Evolutionary conservation across 805 yeast species (phyloP).

Genomic region (Komagataella ulmi): DNA sequence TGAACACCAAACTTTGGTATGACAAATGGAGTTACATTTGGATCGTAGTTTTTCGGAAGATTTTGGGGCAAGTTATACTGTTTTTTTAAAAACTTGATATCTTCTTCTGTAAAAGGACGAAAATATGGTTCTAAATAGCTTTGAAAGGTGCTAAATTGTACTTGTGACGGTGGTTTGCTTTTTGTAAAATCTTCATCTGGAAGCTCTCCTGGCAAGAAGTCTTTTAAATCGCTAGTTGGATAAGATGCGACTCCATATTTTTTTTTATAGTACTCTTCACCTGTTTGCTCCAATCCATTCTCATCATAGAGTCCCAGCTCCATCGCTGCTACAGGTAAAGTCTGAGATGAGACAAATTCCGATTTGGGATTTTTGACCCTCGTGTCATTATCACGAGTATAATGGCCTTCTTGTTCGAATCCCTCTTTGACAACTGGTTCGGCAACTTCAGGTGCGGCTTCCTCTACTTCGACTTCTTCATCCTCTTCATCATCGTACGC

Average conservation of each 20-base stretch:
- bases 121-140: constrained; percentile 78
- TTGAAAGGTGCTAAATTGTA: constrained; percentile 80
- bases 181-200: constrained; percentile 82
- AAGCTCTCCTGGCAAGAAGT: constrained; percentile 72
- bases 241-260: constrained; percentile 85
- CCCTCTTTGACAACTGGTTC: constrained; percentile 7
- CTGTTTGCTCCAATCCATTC: constrained; percentile 50
- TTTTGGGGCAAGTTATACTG: constrained; percentile 42
- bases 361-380: constrained; percentile 58
- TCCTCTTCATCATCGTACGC: background rate
- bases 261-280: constrained; percentile 58
- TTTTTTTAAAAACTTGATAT: constrained; percentile 56
- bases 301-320: constrained; percentile 57
- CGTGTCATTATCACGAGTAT: constrained; percentile 42
- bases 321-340: constrained; percentile 51
- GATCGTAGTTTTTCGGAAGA: constrained; percentile 40
- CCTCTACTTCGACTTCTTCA: constrained; percentile 1
- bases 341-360: constrained; percentile 61
- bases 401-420: constrained; percentile 21
- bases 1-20: constrained; percentile 80
- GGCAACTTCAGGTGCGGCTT: background rate
- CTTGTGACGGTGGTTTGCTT: constrained; percentile 79
- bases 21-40: constrained; percentile 53
- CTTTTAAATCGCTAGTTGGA: constrained; percentile 66
- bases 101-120: constrained; percentile 69